Evolutionary conservation across 2,329 filamentous ascomycete species (phyloP), one percentile per base, ranked within the genome.

Genomic region (Clonostachys rhizophaga): DNA sequence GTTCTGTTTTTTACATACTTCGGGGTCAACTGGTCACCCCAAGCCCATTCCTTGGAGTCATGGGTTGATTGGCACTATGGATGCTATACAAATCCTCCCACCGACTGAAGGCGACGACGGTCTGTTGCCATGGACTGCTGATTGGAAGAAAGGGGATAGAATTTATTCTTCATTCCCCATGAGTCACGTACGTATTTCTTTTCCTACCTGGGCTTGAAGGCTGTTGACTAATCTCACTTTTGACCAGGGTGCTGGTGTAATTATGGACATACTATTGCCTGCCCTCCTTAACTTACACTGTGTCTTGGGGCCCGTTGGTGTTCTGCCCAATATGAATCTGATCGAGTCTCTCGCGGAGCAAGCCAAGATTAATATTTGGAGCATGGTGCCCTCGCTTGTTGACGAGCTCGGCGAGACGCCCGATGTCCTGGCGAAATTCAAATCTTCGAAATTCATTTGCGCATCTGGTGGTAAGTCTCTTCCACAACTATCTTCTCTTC

Each of bases 181-280:
- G 63, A 62, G 56, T 12, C 58, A 61, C 39, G 61, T 64, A 52
- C 37, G 63, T 53, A 30, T 30, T 5, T 3, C 24, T 2, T 30
- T 30, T 30, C 8, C 9, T 10, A 3, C 4, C 24, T 30, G 24
- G 24, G 24, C 9, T 10, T 30, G 8, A 30, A 30, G 2, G 8
- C 24, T 1, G 24, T 30, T 30, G 43, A 5, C 10, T n/a, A 1
- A 11, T 9, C 14, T 43, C 34, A 6, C n/a, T 12, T 17, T 17
- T 30, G 17, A n/a, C 43, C 33, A 67, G 67, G 65, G 64, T 2
- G 67, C 69, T 0, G 68, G 68, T 13, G 63, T 70, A 5, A 63
- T 71, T 14, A 70, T 70, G 65, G 50, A 71, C 47, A 64, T 70
- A 17, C 35, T 70, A 0, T 56, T 70, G 52, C 66, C 67, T 1